A percentile compares a stretch with the other conserved stretches of the same genome.
Evolutionary conservation across 2,329 filamentous ascomycete genomes (phyloP).

Genomic region (Fusarium transvaalense): DNA sequence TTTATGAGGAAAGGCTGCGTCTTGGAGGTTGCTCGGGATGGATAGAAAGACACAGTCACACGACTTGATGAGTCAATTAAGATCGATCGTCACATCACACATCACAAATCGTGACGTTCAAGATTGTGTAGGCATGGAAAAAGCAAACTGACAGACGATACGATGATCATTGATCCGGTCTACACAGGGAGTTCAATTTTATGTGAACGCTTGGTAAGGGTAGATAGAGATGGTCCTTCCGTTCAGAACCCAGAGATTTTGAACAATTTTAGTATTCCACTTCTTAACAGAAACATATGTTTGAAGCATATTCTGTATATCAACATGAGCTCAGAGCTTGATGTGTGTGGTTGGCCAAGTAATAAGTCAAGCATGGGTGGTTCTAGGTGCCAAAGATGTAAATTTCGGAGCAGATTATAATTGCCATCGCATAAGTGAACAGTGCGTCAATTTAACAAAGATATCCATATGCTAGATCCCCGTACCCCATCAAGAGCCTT

Average conservation of each 20-base stretch:
- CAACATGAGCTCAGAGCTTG: background rate
- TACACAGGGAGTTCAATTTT: background rate
- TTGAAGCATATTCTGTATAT: background rate
- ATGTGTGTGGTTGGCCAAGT: background rate
- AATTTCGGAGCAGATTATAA: background rate
- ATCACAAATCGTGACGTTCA: background rate
- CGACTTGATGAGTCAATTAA: slow-evolving; percentile 32
- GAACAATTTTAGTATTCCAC: background rate
- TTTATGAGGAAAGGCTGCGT: slow-evolving; percentile 21
- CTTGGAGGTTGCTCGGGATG: slow-evolving; percentile 20
- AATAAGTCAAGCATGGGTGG: background rate
- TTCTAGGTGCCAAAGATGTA: background rate
- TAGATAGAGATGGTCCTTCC: background rate
- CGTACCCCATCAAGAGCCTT: slow-evolving; percentile 32
- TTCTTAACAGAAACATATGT: background rate
- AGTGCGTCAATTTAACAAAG: background rate
- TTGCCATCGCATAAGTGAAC: slow-evolving; percentile 7
- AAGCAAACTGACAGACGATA: background rate
- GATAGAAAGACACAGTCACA: slow-evolving; percentile 15
- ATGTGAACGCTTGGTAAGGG: background rate
- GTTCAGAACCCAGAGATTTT: background rate
- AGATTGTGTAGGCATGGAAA: background rate
- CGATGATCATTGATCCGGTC: too few species aligned
- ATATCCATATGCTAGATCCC: slow-evolving; percentile 7
- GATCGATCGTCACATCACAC: slow-evolving; percentile 22